These are phyloP conservation scores for Hymenoscyphus scutula DNA, from an alignment of 2,329 filamentous ascomycete species.

Conservation along the genomic window DNA sequence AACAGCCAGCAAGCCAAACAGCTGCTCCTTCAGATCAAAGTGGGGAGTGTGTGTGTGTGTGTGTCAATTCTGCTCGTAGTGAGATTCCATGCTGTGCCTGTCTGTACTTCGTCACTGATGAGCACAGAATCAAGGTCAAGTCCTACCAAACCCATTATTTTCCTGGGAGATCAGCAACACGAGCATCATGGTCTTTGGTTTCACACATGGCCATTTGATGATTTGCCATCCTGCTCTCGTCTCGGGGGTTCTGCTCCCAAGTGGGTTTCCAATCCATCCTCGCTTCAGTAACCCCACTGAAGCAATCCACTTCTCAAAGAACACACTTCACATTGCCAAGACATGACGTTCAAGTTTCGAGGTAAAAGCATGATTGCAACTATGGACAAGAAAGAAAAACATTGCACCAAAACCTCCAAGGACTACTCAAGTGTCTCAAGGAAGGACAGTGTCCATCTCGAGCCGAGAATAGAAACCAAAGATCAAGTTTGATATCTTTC, in stretches of 20 bases:
- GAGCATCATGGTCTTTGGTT: constrained; percentile 3
- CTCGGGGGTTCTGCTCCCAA: background rate
- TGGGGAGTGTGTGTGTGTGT: background rate
- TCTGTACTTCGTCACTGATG: background rate
- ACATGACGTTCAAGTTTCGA: background rate
- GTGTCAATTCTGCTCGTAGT: background rate
- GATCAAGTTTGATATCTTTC: background rate
- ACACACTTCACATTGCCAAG: background rate
- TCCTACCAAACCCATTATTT: background rate
- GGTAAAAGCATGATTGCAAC: background rate
- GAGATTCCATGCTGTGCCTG: background rate
- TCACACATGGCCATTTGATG: constrained; percentile 1
- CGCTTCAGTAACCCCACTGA: background rate
- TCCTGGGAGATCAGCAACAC: background rate
- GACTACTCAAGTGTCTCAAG: background rate
- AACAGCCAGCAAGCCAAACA: background rate
- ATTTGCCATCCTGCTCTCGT: constrained; percentile 1
- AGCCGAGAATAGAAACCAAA: background rate
- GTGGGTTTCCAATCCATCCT: background rate
- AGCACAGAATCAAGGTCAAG: constrained; percentile 2
- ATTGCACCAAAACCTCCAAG: background rate
- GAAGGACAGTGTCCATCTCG: background rate
- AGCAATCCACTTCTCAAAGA: background rate
- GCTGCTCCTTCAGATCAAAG: background rate
- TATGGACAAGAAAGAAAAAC: too few species aligned